Percentiles rank a stretch among this genome's conserved stretches.
Evolutionary conservation across 208 protist genomes (phyloP).

Genomic region (Leishmania aethiopica): DNA sequence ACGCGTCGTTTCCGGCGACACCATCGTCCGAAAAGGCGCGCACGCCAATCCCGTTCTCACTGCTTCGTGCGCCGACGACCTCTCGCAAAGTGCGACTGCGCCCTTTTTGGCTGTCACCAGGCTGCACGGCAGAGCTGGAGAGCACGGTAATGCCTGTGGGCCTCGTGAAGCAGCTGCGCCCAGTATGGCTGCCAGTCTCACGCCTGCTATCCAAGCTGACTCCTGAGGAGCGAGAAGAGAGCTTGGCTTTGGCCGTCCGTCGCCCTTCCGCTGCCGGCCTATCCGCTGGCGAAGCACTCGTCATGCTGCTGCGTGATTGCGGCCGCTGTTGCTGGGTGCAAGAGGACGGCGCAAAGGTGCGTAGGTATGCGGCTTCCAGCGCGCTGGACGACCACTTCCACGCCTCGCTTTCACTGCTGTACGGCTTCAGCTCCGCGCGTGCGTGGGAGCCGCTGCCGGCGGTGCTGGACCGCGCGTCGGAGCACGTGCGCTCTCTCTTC

Average conservation of each 20-base stretch:
- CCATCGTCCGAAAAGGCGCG: background rate
- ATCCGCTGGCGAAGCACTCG: slow-evolving; percentile 17
- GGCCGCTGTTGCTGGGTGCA: slow-evolving; percentile 66
- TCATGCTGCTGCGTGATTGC: slow-evolving; percentile 36
- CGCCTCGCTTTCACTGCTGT: slow-evolving; percentile 37
- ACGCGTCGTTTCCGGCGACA: background rate
- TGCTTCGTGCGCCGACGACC: slow-evolving; percentile 19
- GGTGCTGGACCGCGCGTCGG: slow-evolving; percentile 25
- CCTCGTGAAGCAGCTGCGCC: slow-evolving; percentile 45
- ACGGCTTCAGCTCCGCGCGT: slow-evolving; percentile 27
- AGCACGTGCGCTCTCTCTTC: slow-evolving; percentile 22
- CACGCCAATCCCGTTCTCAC: slow-evolving; percentile 20
- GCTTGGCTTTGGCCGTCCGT: slow-evolving; percentile 25
- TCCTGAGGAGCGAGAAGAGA: slow-evolving; percentile 8
- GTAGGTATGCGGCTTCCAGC: slow-evolving; percentile 45
- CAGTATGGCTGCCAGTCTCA: slow-evolving; percentile 57
- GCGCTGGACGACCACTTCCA: slow-evolving; percentile 74
- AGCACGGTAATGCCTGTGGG: slow-evolving; percentile 23
- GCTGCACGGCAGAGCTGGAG: slow-evolving; percentile 46
- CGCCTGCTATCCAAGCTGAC: slow-evolving; percentile 43
- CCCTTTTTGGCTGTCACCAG: slow-evolving; percentile 74
- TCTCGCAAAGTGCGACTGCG: slow-evolving; percentile 48
- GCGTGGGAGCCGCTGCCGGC: slow-evolving; percentile 23
- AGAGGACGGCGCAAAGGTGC: slow-evolving; percentile 30
- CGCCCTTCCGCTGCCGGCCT: slow-evolving; percentile 2